Percentiles rank a stretch among this genome's conserved stretches.
Evolutionary conservation across 148 eudicot genomes (phyloP).

Genomic region (Simmondsia chinensis): DNA sequence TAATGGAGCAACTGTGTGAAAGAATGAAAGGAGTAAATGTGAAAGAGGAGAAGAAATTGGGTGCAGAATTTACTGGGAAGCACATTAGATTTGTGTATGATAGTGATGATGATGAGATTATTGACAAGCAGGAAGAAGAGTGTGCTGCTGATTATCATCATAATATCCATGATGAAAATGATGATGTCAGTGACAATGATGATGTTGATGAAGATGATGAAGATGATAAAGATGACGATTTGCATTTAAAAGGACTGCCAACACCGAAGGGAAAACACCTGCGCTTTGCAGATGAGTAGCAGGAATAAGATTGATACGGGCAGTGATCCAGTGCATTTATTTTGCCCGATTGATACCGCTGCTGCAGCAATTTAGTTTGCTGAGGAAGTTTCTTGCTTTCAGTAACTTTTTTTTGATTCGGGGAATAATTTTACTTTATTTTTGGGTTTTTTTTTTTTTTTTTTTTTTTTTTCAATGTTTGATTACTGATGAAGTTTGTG

Average conservation of each 20-base stretch:
- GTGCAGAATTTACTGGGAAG: conserved; percentile 32
- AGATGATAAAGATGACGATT: conserved; percentile 1
- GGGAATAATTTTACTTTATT: conserved; percentile 3
- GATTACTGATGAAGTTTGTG: neutral
- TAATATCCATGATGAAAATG: conserved; percentile 4
- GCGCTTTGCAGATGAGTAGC: conserved; percentile 34
- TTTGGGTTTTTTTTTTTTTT: neutral
- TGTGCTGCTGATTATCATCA: neutral
- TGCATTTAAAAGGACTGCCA: conserved; percentile 52
- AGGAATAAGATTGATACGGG: neutral
- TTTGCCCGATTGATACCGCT: too few relatives aligned
- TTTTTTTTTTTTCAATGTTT: neutral
- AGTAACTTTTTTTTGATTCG: too few relatives aligned
- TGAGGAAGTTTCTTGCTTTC: conserved; percentile 36
- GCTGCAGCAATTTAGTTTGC: too few relatives aligned
- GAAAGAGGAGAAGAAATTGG: conserved; percentile 9
- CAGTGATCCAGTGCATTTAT: too few relatives aligned
- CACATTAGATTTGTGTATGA: conserved; percentile 57
- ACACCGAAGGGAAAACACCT: conserved; percentile 60
- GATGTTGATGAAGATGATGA: conserved; percentile 16
- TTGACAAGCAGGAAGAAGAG: conserved; percentile 14
- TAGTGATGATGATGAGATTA: conserved; percentile 67
- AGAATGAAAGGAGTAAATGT: conserved; percentile 43
- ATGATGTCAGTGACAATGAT: conserved; percentile 68
- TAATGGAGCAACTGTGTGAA: conserved; percentile 40